phyloP scores from a whole-genome alignment of 495 filamentous ascomycete genomes.

The Pyronema domesticum region DNA sequence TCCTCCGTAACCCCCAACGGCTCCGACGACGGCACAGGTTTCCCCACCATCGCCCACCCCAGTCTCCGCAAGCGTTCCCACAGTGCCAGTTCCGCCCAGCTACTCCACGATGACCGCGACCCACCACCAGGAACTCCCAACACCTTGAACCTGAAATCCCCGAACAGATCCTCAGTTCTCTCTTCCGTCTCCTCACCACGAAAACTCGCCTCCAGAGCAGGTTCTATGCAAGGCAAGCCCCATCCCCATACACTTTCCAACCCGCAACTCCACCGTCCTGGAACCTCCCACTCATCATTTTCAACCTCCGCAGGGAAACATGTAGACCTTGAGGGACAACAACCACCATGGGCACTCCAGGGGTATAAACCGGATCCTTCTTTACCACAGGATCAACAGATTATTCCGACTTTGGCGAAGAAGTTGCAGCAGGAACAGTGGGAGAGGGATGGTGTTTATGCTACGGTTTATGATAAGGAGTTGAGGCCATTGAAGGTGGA shows the following conservation, averaged over 20 bases:
- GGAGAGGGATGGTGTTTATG: slow-evolving; percentile 75
- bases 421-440: slow-evolving; percentile 85
- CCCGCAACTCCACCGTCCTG: slow-evolving; percentile 29
- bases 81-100: slow-evolving; percentile 40
- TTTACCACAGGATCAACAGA: slow-evolving; percentile 83
- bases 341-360: slow-evolving; percentile 83
- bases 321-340: slow-evolving; percentile 56
- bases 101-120: slow-evolving; percentile 35
- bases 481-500: slow-evolving; percentile 52
- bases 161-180: slow-evolving; percentile 27
- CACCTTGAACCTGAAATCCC: slow-evolving; percentile 25
- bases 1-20: slow-evolving; percentile 35
- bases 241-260: slow-evolving; percentile 26
- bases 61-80: slow-evolving; percentile 53
- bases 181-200: slow-evolving; percentile 7
- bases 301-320: slow-evolving; percentile 36
- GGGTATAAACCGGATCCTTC: slow-evolving; percentile 94
- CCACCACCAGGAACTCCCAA: slow-evolving; percentile 25
- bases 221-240: slow-evolving; percentile 27
- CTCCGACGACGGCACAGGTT: slow-evolving; percentile 39
- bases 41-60: slow-evolving; percentile 28
- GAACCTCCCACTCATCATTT: slow-evolving; percentile 36
- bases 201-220: slow-evolving; percentile 21
- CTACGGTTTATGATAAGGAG: slow-evolving; percentile 63
- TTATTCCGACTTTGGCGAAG: slow-evolving; percentile 84